Percentiles rank a stretch among this genome's conserved stretches.
Conservation (phyloP, 768 basidiomycete genomes). For the Trichaptum fuscoviolaceum region DNA sequence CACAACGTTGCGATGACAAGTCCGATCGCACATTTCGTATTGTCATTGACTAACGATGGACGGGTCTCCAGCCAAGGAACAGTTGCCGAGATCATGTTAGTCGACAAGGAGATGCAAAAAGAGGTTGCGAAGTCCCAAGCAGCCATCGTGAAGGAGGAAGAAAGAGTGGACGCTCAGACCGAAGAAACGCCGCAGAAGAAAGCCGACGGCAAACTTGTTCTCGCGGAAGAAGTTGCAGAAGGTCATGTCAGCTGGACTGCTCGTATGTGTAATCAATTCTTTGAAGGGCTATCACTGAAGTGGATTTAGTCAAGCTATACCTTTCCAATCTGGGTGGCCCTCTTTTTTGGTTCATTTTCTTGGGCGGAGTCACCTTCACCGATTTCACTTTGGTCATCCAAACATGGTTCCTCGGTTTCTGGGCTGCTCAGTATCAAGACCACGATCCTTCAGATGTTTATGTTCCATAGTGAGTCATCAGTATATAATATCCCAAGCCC, state of each 20-base stretch:
- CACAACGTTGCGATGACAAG: slow-evolving; percentile 50
- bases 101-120: slow-evolving; percentile 29
- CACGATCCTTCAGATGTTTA: slow-evolving; percentile 23
- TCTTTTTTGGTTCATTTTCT: slow-evolving; percentile 26
- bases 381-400: slow-evolving; percentile 17
- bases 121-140: slow-evolving; percentile 27
- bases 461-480: slow-evolving; percentile 24
- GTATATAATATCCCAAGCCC: not conserved
- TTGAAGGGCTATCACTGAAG: slow-evolving; percentile 10
- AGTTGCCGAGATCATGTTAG: slow-evolving; percentile 40
- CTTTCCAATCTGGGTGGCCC: slow-evolving; percentile 23
- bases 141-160: slow-evolving; percentile 22
- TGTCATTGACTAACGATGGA: slow-evolving; percentile 52
- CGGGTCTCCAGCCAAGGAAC: slow-evolving; percentile 44
- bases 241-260: slow-evolving; percentile 34
- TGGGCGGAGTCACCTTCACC: slow-evolving; percentile 15
- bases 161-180: slow-evolving; percentile 21
- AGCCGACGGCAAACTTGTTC: slow-evolving; percentile 29
- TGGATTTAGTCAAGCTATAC: slow-evolving; percentile 26
- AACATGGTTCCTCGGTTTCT: slow-evolving; percentile 32
- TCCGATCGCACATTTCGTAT: slow-evolving; percentile 51
- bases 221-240: slow-evolving; percentile 31
- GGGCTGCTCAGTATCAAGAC: slow-evolving; percentile 29
- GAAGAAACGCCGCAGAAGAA: slow-evolving; percentile 14
- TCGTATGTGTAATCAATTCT: slow-evolving; percentile 19